Evolutionary conservation across 768 basidiomycete species (phyloP), one percentile per base, ranked within the genome.

Genomic region (Coprinopsis sp.): DNA sequence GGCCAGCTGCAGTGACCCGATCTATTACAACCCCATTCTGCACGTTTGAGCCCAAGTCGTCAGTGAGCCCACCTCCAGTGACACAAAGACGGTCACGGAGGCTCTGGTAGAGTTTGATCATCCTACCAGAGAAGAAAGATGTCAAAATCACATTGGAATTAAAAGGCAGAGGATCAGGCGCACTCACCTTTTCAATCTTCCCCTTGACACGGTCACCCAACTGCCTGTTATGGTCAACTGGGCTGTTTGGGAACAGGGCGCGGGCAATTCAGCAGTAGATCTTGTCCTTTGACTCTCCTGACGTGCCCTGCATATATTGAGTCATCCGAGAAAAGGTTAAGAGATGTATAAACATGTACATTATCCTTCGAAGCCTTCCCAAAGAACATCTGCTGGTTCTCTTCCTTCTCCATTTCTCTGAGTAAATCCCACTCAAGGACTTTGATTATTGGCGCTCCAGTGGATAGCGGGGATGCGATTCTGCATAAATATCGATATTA

Each of bases 41-140:
- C 6, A 24, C 29, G 5, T 4, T 22, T n/a, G 24, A 18, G 19
- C 44, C 25, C 37, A n/a, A 14, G 24, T 47, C 43, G 19, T n/a
- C n/a, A n/a, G n/a, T n/a, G n/a, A n/a, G n/a, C n/a, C 59, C 58
- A 4, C 44, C 55, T 11, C 58, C 56, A 11, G 58, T 58, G 19
- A 49, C 46, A 22, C 49, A 51, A 29, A 58, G 51, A 16, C 53
- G 24, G 19, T 43, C 49, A 1, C 52, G 51, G 41, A 54, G 38
- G 19, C 49, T 54, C 28, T 37, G 37, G 33, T 58, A 57, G 4
- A 27, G 3, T 19, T 48, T 53, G 1, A 39, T 29, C 3, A 58
- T 37, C 11, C 60, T 60, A 49, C 33, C 33, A 30, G 12, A 16
- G 30, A 28, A n/a, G n/a, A n/a, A n/a, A 28, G 24, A 37, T 12